phyloP scores from a whole-genome alignment of 2,329 filamentous ascomycete species.

The Juglanconis sp. region DNA sequence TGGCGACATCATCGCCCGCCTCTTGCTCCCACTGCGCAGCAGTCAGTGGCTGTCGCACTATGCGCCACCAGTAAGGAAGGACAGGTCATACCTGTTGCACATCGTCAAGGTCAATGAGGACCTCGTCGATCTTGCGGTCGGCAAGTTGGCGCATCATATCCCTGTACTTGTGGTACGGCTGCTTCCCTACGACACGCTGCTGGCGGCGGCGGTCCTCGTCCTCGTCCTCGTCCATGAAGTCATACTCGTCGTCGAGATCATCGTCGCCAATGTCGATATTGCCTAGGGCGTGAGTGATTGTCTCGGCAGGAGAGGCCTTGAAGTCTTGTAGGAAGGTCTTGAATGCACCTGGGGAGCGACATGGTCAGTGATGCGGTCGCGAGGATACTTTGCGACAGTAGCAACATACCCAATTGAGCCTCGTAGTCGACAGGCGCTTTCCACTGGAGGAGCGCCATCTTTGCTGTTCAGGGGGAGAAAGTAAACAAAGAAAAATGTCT shows the following conservation, averaged over 20 bases:
- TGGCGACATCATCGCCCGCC: conserved; percentile 52
- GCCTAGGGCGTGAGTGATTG: conserved; percentile 77
- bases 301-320: conserved; percentile 71
- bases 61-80: no score
- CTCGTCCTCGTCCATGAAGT: conserved; percentile 82
- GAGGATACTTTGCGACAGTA: conserved; percentile 2
- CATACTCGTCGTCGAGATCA: conserved; percentile 83
- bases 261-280: conserved; percentile 85
- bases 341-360: conserved; percentile 60
- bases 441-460: conserved; percentile 83
- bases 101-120: conserved; percentile 88
- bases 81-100: conserved; percentile 59
- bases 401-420: conserved; percentile 70
- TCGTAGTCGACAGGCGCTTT: conserved; percentile 81
- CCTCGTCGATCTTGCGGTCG: conserved; percentile 72
- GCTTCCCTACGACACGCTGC: conserved; percentile 45
- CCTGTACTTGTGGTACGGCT: conserved; percentile 81
- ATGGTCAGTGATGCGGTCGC: background rate
- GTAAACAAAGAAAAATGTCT: background rate
- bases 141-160: conserved; percentile 82
- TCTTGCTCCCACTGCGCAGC: conserved; percentile 67
- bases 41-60: conserved; percentile 3
- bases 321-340: conserved; percentile 84
- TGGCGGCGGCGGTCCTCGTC: conserved; percentile 48
- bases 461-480: conserved; percentile 18